Evolutionary conservation across 2,329 filamentous ascomycete genomes (phyloP).

Genomic region (Penicillium fuscoglaucum): DNA sequence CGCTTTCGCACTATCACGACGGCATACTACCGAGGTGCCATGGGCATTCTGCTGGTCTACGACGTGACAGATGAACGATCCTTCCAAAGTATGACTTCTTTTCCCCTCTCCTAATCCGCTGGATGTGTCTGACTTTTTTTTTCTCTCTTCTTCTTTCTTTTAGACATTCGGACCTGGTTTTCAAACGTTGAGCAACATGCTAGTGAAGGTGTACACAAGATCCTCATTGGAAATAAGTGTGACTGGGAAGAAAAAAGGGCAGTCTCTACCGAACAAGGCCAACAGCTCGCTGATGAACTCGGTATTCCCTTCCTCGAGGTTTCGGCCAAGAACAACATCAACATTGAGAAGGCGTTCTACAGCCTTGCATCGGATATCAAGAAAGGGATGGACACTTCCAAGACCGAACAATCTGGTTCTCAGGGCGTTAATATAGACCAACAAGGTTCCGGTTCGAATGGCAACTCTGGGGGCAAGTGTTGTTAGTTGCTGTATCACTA

Average conservation of each 20-base stretch:
- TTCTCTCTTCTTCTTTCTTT: neutral
- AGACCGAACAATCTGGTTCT: slow-evolving; percentile 65
- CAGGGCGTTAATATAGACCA: slow-evolving; percentile 69
- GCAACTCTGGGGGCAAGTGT: slow-evolving; percentile 67
- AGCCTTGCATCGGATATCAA: slow-evolving; percentile 95
- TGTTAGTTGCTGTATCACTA: slow-evolving; percentile 57
- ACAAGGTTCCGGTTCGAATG: slow-evolving; percentile 52
- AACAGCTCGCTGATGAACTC: slow-evolving; percentile 90
- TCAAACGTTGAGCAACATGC: slow-evolving; percentile 98
- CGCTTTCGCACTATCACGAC: slow-evolving; percentile 98
- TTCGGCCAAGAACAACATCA: slow-evolving; percentile 98
- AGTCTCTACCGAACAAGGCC: slow-evolving; percentile 88
- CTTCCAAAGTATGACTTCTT: slow-evolving; percentile 77
- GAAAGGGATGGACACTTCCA: slow-evolving; percentile 92
- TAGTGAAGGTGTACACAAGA: slow-evolving; percentile 98
- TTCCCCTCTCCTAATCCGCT: neutral
- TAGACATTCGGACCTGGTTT: slow-evolving; percentile 99
- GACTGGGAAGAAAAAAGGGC: slow-evolving; percentile 99
- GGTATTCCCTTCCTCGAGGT: slow-evolving; percentile 98
- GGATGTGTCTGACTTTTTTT: neutral
- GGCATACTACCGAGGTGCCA: slow-evolving; percentile 96
- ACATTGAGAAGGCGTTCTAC: slow-evolving; percentile 98
- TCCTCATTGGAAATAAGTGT: slow-evolving; percentile 99
- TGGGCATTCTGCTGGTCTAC: slow-evolving; percentile 97
- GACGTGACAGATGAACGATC: slow-evolving; percentile 96